Evolutionary conservation across 176 grass and related monocot species (phyloP), one percentile per base, ranked within the genome.

Genomic region (Phoenix roebelenii): DNA sequence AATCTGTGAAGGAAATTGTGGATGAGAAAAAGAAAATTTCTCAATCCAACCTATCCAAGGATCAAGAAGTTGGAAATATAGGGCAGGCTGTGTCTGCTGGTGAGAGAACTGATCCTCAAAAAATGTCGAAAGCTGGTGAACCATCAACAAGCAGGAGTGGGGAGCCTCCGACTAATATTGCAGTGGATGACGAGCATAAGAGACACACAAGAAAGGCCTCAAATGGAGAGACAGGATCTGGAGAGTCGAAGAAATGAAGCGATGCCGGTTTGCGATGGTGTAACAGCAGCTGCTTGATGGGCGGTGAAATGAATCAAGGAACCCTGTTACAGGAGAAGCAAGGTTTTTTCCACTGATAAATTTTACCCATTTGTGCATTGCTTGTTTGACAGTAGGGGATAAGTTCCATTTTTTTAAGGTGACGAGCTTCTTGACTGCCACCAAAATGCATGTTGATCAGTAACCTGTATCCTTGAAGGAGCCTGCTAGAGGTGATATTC

Each of bases 1-100:
- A 67, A 56, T 69, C 53, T 18, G 60, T 96, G 51, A 85, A 96
- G 57, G 83, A 79, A 63, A 85, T 90, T 69, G 64, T 79, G 0
- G 65, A 63, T 63, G 77, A 75, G 14, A 96, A 90, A 80, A 75
- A 10, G 62, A 87, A 79, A 85, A 59, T 23, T 49, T 16, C 68
- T 18, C 30, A 57, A 23, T 60, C 71, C 51, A 23, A 61, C 60
- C 48, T 51, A 63, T 63, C 70, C 15, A 55, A 52, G 23, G 59
- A 63, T 29, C 70, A 63, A 73, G 23, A 54, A 15, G 25, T 55
- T 48, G 20, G 32, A 50, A 62, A 35, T 14, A 25, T 49, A 54
- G 29, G 23, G 18, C 16, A 3, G 17, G 59, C 55, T 73, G 18
- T 48, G 39, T 12, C 26, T 73, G 25, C 20, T 14, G 70, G 48